These are phyloP conservation scores for Ophiocordyceps camponoti-saundersi DNA, from an alignment of 2,329 filamentous ascomycete species.

Conservation along the genomic window DNA sequence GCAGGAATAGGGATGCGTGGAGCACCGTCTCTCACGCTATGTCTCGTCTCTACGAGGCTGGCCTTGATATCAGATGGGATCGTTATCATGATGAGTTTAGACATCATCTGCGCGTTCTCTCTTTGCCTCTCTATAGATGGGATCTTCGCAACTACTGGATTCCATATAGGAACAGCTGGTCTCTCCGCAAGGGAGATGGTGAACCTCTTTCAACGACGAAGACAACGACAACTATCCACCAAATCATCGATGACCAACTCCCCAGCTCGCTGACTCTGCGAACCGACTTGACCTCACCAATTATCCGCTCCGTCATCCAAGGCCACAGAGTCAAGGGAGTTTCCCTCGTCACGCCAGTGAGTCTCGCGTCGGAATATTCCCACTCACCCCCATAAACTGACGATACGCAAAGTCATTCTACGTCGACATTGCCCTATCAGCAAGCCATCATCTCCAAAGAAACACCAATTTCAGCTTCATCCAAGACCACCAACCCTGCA, in stretches of 20 bases:
- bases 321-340: slow-evolving; percentile 54
- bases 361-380: too few species aligned
- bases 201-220: background rate
- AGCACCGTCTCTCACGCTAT: background rate
- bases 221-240: slow-evolving; percentile 25
- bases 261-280: slow-evolving; percentile 1
- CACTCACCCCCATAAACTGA: too few species aligned
- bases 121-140: slow-evolving; percentile 52
- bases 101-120: slow-evolving; percentile 26
- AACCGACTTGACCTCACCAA: slow-evolving; percentile 34
- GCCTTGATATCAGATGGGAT: slow-evolving; percentile 40
- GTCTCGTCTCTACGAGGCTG: background rate
- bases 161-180: slow-evolving; percentile 36
- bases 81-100: slow-evolving; percentile 41
- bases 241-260: slow-evolving; percentile 4
- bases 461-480: background rate
- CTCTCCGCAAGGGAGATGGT: slow-evolving; percentile 35
- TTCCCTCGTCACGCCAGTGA: slow-evolving; percentile 42
- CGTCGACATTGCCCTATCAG: slow-evolving; percentile 47
- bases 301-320: slow-evolving; percentile 41
- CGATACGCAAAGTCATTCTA: slow-evolving; percentile 17
- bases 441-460: slow-evolving; percentile 30
- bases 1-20: slow-evolving; percentile 30
- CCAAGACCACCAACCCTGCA: slow-evolving; percentile 15
- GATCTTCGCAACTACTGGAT: slow-evolving; percentile 55